Evolutionary conservation across 78 protist species (phyloP).

Genomic region (Dictyostelium purpureum): DNA sequence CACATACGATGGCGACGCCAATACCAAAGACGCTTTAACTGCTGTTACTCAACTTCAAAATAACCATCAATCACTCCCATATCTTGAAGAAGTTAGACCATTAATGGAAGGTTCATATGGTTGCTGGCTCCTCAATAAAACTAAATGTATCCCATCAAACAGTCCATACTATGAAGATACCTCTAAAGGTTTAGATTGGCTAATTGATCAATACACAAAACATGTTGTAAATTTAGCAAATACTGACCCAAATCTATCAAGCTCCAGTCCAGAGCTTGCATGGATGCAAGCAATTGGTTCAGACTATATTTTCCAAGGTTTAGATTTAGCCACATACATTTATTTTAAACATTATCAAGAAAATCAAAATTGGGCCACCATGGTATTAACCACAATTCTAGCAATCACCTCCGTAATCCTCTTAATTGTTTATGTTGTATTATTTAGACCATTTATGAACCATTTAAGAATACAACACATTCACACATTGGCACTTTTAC

Average conservation of each 20-base stretch:
- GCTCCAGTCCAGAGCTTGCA: background rate
- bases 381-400: background rate
- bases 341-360: slow-evolving; percentile 38
- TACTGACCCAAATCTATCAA: background rate
- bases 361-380: background rate
- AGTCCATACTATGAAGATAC: background rate
- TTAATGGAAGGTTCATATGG: slow-evolving; percentile 58
- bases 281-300: slow-evolving; percentile 27
- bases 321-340: slow-evolving; percentile 6
- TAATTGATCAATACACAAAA: slow-evolving; percentile 4
- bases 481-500: slow-evolving; percentile 31
- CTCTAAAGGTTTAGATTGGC: slow-evolving; percentile 36
- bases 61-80: slow-evolving; percentile 28
- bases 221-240: background rate
- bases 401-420: background rate
- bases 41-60: background rate
- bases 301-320: background rate
- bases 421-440: background rate
- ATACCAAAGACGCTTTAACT: background rate
- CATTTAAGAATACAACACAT: slow-evolving; percentile 46
- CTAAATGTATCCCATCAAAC: background rate
- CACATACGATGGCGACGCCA: background rate
- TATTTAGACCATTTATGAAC: slow-evolving; percentile 40
- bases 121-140: slow-evolving; percentile 17
- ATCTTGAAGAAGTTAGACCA: background rate